Evolutionary conservation across 2,329 filamentous ascomycete species (phyloP).

Genomic region (Penicillium sp.): DNA sequence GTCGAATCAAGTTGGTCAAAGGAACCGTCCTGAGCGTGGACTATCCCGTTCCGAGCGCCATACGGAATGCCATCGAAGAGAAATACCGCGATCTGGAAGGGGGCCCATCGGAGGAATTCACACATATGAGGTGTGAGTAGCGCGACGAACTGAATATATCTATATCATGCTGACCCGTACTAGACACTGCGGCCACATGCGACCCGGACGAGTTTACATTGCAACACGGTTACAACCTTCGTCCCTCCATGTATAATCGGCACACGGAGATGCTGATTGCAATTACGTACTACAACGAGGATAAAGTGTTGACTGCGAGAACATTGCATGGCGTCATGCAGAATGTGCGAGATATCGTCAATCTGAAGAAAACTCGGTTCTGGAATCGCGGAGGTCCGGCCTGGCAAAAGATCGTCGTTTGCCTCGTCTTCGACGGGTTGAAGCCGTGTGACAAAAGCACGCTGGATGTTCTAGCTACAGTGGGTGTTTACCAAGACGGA

Average conservation of each 20-base stretch:
- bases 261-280: constrained; percentile 14
- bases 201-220: constrained; percentile 14
- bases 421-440: constrained; percentile 10
- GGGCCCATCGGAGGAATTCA: constrained; percentile 8
- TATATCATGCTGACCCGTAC: neutral
- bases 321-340: constrained; percentile 15
- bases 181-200: constrained; percentile 14
- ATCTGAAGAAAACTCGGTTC: constrained; percentile 11
- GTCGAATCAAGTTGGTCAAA: constrained; percentile 11
- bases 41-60: constrained; percentile 13
- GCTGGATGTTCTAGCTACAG: constrained; percentile 12
- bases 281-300: constrained; percentile 11
- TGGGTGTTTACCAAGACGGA: constrained; percentile 13
- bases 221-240: constrained; percentile 15
- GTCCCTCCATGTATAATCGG: constrained; percentile 13
- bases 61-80: constrained; percentile 12
- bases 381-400: constrained; percentile 13
- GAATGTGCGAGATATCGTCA: constrained; percentile 12
- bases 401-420: constrained; percentile 14
- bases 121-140: constrained; percentile 10
- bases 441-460: constrained; percentile 13
- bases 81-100: constrained; percentile 10
- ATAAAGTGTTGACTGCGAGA: constrained; percentile 12
- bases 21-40: constrained; percentile 10
- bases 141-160: neutral